phyloP scores from a whole-genome alignment of 2,329 filamentous ascomycete genomes.

The Exutisphaerella laricina region DNA sequence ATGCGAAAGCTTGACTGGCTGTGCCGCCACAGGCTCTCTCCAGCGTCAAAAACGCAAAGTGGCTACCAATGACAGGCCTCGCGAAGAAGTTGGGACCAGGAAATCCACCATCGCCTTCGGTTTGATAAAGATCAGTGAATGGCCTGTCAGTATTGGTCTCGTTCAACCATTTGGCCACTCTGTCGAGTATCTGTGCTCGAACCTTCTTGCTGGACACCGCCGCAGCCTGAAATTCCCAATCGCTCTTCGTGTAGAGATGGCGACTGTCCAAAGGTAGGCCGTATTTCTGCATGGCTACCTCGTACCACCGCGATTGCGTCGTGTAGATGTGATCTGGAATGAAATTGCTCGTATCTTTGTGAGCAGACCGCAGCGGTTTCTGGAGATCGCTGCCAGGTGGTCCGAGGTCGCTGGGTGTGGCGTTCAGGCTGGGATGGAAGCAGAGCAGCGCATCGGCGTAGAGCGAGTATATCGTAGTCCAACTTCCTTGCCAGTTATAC shows the following conservation, averaged over 20 bases:
- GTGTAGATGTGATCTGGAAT: constrained; percentile 72
- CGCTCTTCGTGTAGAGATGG: constrained; percentile 72
- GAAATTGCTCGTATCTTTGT: constrained; percentile 38
- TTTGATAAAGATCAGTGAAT: constrained; percentile 77
- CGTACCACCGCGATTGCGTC: constrained; percentile 76
- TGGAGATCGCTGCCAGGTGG: constrained; percentile 11
- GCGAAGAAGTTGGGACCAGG: constrained; percentile 73
- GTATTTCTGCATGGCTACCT: constrained; percentile 70
- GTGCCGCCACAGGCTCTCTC: constrained; percentile 60
- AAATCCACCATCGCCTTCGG: constrained; percentile 69
- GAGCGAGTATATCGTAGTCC: constrained; percentile 81
- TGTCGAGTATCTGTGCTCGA: constrained; percentile 64
- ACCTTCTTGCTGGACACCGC: constrained; percentile 66
- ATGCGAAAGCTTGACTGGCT: constrained; percentile 17
- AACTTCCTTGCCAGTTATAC: constrained; percentile 74
- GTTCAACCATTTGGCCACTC: constrained; percentile 75
- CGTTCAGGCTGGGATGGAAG: constrained; percentile 55
- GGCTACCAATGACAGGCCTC: constrained; percentile 74
- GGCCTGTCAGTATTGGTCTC: constrained; percentile 71
- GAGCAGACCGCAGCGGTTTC: constrained; percentile 13
- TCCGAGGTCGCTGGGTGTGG: constrained; percentile 11
- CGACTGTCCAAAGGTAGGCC: constrained; percentile 76
- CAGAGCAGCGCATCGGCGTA: constrained; percentile 76
- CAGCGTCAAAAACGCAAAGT: constrained; percentile 79
- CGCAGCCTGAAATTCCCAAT: constrained; percentile 87